Conservation (phyloP, 2,329 filamentous ascomycete genomes). For the Venturia nashicola region DNA sequence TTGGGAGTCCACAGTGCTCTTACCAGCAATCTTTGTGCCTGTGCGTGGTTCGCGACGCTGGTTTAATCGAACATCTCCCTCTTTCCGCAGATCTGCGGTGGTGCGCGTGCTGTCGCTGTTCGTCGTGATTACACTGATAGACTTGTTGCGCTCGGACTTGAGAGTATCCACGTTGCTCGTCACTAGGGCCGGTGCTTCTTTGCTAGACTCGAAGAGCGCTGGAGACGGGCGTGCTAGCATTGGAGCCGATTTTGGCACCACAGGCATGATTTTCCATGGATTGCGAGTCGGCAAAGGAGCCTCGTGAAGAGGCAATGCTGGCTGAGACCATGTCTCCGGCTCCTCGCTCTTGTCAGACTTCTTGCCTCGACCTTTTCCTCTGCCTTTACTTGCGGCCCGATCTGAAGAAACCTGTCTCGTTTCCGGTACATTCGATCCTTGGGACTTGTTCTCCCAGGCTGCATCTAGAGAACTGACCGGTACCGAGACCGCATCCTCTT, state of each 20-base stretch:
- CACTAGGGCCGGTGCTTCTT: background rate
- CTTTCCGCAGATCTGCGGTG: background rate
- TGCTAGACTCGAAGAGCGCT: background rate
- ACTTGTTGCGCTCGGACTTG: background rate
- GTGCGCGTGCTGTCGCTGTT: background rate
- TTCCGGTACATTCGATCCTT: slow-evolving; percentile 52
- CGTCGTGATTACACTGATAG: background rate
- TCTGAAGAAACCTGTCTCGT: slow-evolving; percentile 33
- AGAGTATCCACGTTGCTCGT: background rate
- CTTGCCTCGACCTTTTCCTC: slow-evolving; percentile 21
- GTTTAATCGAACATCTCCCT: background rate
- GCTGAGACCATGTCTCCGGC: slow-evolving; percentile 4
- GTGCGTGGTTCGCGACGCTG: slow-evolving; percentile 12
- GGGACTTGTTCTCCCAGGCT: slow-evolving; percentile 54
- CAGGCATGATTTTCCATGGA: slow-evolving; percentile 40
- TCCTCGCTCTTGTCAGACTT: slow-evolving; percentile 44
- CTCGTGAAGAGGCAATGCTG: slow-evolving; percentile 22
- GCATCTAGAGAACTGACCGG: slow-evolving; percentile 53
- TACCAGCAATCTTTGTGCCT: slow-evolving; percentile 13
- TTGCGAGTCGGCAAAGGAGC: slow-evolving; percentile 78
- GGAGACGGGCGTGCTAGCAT: slow-evolving; percentile 14
- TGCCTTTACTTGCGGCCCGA: slow-evolving; percentile 21
- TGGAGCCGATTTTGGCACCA: slow-evolving; percentile 38
- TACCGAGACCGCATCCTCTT: slow-evolving; percentile 48
- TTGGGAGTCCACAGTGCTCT: slow-evolving; percentile 13